A percentile compares a stretch with the other conserved stretches of the same genome.
Conservation (phyloP, 805 yeast genomes). For the Grigorovia transvaalensis region DNA sequence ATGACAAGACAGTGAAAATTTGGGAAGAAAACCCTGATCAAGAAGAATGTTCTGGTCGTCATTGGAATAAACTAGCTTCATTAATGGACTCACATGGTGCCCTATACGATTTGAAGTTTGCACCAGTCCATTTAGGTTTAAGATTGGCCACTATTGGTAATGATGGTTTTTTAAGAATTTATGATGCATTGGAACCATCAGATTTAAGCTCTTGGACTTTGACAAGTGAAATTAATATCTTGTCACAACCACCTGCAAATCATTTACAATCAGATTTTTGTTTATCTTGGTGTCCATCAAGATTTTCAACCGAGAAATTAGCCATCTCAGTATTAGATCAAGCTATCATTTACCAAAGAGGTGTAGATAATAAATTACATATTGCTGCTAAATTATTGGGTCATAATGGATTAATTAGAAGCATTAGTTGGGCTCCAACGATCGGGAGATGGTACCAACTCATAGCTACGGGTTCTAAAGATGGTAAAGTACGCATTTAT, state of each 20-base stretch:
- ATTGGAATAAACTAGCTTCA: slow-evolving; percentile 72
- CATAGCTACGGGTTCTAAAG: slow-evolving; percentile 92
- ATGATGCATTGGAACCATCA: slow-evolving; percentile 85
- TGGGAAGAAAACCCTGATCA: slow-evolving; percentile 89
- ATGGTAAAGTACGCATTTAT: slow-evolving; percentile 82
- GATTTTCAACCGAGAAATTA: slow-evolving; percentile 69
- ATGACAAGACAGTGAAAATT: slow-evolving; percentile 77
- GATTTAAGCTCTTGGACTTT: slow-evolving; percentile 75
- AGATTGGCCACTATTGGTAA: slow-evolving; percentile 79
- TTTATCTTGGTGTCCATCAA: slow-evolving; percentile 83
- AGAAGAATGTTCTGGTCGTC: slow-evolving; percentile 61
- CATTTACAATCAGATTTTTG: slow-evolving; percentile 80
- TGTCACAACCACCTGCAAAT: slow-evolving; percentile 63
- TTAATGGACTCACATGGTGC: slow-evolving; percentile 85
- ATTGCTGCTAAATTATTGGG: slow-evolving; percentile 64
- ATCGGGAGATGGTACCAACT: slow-evolving; percentile 85
- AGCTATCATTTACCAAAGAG: slow-evolving; percentile 62
- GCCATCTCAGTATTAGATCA: slow-evolving; percentile 81
- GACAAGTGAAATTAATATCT: slow-evolving; percentile 57
- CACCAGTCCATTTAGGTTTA: slow-evolving; percentile 74
- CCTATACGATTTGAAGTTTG: slow-evolving; percentile 78
- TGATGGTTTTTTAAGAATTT: slow-evolving; percentile 76
- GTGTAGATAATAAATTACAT: slow-evolving; percentile 40
- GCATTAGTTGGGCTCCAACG: slow-evolving; percentile 93
- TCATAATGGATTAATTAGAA: slow-evolving; percentile 76